A percentile compares a stretch with the other conserved stretches of the same genome.
Evolutionary conservation across 352 stramenopile species (phyloP).

Genomic region (Pilasporangium apinafurcum): DNA sequence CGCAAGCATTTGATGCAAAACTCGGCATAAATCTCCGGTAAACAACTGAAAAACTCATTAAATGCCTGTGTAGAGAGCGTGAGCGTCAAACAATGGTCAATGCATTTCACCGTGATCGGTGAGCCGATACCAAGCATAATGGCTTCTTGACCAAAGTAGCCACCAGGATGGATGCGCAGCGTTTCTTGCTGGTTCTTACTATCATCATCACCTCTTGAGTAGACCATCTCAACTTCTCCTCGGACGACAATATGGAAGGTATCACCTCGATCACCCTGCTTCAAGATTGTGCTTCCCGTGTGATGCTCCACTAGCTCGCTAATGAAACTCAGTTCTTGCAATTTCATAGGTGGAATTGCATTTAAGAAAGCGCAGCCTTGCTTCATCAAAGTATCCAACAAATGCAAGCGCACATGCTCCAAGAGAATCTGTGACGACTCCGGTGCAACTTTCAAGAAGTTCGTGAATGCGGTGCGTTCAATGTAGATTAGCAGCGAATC

Average conservation of each 20-base stretch:
- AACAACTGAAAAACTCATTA: slow-evolving; percentile 41
- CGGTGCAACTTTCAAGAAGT: slow-evolving; percentile 64
- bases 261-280: slow-evolving; percentile 12
- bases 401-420: slow-evolving; percentile 57
- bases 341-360: slow-evolving; percentile 42
- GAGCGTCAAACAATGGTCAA: slow-evolving; percentile 42
- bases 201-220: slow-evolving; percentile 15
- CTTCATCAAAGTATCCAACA: slow-evolving; percentile 52
- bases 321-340: slow-evolving; percentile 48
- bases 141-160: slow-evolving; percentile 64
- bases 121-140: slow-evolving; percentile 42
- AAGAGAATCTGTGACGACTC: slow-evolving; percentile 41
- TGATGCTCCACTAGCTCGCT: slow-evolving; percentile 41
- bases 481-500: slow-evolving; percentile 67
- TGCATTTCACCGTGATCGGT: slow-evolving; percentile 19
- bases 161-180: slow-evolving; percentile 32
- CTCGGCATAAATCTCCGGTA: slow-evolving; percentile 53
- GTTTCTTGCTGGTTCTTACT: slow-evolving; percentile 9
- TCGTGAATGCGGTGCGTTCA: slow-evolving; percentile 57
- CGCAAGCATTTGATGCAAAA: slow-evolving; percentile 68
- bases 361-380: slow-evolving; percentile 48
- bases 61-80: slow-evolving; percentile 33
- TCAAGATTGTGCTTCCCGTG: slow-evolving; percentile 19
- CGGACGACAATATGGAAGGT: slow-evolving; percentile 45
- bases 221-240: slow-evolving; percentile 28